Conservation (phyloP, 768 basidiomycete species). For the Leccinum pellstonianum region DNA sequence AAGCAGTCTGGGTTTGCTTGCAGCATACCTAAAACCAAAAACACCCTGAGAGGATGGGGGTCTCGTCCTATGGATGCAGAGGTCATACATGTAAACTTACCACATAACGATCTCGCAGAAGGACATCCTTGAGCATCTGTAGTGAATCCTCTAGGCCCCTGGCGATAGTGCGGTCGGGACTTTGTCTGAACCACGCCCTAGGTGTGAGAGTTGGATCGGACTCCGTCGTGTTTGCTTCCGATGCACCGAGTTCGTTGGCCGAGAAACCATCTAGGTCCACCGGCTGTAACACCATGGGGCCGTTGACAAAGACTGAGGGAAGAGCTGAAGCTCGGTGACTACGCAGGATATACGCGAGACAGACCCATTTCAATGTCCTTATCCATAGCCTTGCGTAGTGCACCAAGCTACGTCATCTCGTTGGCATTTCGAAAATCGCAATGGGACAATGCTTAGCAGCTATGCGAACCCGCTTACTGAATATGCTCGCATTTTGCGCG, state of each 20-base stretch:
- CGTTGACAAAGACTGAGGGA: slow-evolving; percentile 67
- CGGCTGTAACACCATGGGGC: slow-evolving; percentile 63
- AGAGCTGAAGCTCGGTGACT: slow-evolving; percentile 1
- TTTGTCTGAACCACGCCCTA: slow-evolving; percentile 70
- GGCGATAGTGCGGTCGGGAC: slow-evolving; percentile 49
- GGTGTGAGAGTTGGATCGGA: slow-evolving; percentile 55
- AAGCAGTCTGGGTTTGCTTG: background rate
- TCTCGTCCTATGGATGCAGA: background rate
- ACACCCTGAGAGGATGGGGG: slow-evolving; percentile 52
- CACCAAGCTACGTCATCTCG: slow-evolving; percentile 52
- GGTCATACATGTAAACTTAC: slow-evolving; percentile 36
- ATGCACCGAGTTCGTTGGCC: slow-evolving; percentile 37
- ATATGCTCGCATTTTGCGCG: slow-evolving; percentile 67
- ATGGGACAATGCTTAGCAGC: background rate
- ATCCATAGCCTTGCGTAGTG: slow-evolving; percentile 66
- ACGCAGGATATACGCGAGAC: slow-evolving; percentile 2
- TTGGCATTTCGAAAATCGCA: background rate
- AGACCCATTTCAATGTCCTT: slow-evolving; percentile 66
- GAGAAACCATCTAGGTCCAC: slow-evolving; percentile 49
- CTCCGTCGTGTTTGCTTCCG: slow-evolving; percentile 31
- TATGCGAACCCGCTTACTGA: slow-evolving; percentile 64
- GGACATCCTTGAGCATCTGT: slow-evolving; percentile 49
- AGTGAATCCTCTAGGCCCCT: slow-evolving; percentile 61
- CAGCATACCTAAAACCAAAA: slow-evolving; percentile 69
- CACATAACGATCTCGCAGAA: slow-evolving; percentile 62